Evolutionary conservation across 2,329 filamentous ascomycete genomes (phyloP).

Genomic region (Chaetomium globosum): DNA sequence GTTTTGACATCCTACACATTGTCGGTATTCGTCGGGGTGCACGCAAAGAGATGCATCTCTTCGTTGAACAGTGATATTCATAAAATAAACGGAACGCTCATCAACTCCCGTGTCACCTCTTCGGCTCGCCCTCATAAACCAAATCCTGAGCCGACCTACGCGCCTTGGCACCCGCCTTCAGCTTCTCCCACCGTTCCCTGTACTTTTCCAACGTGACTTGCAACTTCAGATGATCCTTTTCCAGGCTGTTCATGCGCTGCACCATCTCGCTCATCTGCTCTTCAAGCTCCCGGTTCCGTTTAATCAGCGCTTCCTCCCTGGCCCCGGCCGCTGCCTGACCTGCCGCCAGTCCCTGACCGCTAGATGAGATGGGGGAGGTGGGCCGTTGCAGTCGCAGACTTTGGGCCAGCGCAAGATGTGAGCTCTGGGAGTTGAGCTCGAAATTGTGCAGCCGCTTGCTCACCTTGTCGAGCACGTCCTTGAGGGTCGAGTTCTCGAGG

Average conservation of each 20-base stretch:
- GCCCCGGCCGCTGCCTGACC: constrained; percentile 32
- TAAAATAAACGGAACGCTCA: background rate
- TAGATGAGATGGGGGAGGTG: constrained; percentile 52
- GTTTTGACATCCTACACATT: background rate
- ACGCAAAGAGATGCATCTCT: background rate
- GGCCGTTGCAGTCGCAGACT: constrained; percentile 69
- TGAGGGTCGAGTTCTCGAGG: constrained; percentile 84
- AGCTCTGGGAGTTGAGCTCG: constrained; percentile 87
- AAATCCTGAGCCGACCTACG: constrained; percentile 48
- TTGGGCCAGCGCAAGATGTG: constrained; percentile 81
- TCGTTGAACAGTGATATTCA: background rate
- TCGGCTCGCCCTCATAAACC: constrained; percentile 13
- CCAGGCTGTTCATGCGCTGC: constrained; percentile 66
- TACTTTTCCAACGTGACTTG: constrained; percentile 61
- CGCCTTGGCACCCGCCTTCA: constrained; percentile 64
- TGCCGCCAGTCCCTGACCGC: constrained; percentile 29
- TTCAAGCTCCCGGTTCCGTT: constrained; percentile 66
- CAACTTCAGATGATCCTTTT: constrained; percentile 62
- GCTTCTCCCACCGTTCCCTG: constrained; percentile 62
- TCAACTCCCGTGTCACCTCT: background rate
- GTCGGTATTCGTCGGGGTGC: background rate
- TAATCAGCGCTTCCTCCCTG: constrained; percentile 48
- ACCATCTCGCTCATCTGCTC: constrained; percentile 61
- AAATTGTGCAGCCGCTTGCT: constrained; percentile 88
- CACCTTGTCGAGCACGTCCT: constrained; percentile 81